A percentile compares a stretch with the other conserved stretches of the same genome.
phyloP scores from a whole-genome alignment of 2,329 filamentous ascomycete genomes.

The Diaporthe vaccinii region DNA sequence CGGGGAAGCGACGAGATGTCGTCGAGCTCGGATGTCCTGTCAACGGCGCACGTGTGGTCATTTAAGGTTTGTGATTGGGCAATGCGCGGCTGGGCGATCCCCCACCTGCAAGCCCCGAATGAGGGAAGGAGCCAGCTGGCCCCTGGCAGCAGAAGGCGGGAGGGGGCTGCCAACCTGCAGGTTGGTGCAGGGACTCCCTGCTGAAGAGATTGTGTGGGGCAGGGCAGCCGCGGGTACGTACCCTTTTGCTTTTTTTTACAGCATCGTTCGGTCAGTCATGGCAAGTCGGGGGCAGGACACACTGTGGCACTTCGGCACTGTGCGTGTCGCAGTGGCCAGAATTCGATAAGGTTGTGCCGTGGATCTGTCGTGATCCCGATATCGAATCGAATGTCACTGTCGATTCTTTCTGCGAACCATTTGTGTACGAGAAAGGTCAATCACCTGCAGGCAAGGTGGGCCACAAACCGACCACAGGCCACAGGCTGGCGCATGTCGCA shows the following conservation, averaged over 20 bases:
- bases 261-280: neutral
- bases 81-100: conserved; percentile 14
- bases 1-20: conserved; percentile 28
- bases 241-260: neutral
- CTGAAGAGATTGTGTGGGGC: conserved; percentile 30
- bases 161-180: neutral
- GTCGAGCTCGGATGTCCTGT: conserved; percentile 27
- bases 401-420: neutral
- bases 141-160: conserved; percentile 9
- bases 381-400: neutral
- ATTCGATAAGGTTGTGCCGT: conserved; percentile 8
- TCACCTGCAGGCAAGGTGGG: neutral
- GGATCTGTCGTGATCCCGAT: neutral
- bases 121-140: conserved; percentile 11
- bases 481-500: neutral
- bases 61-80: conserved; percentile 20
- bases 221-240: conserved; percentile 7
- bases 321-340: neutral
- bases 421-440: conserved; percentile 21
- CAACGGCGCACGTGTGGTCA: conserved; percentile 7
- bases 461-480: neutral
- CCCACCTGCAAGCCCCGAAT: neutral
- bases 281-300: neutral
- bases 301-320: neutral
- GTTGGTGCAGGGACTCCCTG: neutral